phyloP scores from a whole-genome alignment of 495 filamentous ascomycete species.

The Podospora australis region DNA sequence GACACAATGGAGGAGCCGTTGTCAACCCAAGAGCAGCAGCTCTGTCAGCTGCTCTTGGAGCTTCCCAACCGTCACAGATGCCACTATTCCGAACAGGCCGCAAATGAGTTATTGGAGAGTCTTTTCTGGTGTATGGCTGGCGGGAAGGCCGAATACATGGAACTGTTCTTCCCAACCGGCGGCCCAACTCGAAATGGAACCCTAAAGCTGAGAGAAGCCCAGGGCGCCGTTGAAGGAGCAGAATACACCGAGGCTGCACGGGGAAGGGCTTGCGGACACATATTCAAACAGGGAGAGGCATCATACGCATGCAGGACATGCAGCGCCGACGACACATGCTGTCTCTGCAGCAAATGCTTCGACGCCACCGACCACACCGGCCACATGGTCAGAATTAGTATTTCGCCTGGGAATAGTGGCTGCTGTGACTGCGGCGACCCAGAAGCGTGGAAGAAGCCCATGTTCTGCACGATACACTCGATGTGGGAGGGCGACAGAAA shows the following conservation, averaged over 20 bases:
- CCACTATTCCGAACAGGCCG: conserved; percentile 65
- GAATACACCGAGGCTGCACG: conserved; percentile 91
- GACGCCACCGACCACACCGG: conserved; percentile 92
- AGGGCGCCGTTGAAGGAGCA: conserved; percentile 86
- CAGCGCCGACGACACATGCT: conserved; percentile 78
- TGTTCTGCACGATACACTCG: conserved; percentile 92
- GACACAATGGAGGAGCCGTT: conserved; percentile 43
- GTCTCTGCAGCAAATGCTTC: conserved; percentile 85
- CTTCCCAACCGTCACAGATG: conserved; percentile 61
- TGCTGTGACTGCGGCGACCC: conserved; percentile 96
- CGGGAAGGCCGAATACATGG: conserved; percentile 63
- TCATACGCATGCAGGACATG: conserved; percentile 93
- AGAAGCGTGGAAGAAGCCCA: conserved; percentile 83
- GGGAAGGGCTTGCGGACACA: conserved; percentile 95
- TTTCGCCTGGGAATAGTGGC: conserved; percentile 84
- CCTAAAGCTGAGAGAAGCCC: conserved; percentile 75
- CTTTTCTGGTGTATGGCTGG: conserved; percentile 83
- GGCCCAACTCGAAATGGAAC: conserved; percentile 44
- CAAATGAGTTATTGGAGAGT: conserved; percentile 60
- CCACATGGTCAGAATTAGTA: conserved; percentile 78
- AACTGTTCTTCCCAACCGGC: conserved; percentile 74
- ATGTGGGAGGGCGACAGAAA: conserved; percentile 48
- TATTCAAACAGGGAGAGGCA: conserved; percentile 86
- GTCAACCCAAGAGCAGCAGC: conserved; percentile 69
- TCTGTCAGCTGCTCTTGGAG: conserved; percentile 68